Evolutionary conservation across 768 basidiomycete species (phyloP), one percentile per base, ranked within the genome.

Genomic region (Russula sp.): DNA sequence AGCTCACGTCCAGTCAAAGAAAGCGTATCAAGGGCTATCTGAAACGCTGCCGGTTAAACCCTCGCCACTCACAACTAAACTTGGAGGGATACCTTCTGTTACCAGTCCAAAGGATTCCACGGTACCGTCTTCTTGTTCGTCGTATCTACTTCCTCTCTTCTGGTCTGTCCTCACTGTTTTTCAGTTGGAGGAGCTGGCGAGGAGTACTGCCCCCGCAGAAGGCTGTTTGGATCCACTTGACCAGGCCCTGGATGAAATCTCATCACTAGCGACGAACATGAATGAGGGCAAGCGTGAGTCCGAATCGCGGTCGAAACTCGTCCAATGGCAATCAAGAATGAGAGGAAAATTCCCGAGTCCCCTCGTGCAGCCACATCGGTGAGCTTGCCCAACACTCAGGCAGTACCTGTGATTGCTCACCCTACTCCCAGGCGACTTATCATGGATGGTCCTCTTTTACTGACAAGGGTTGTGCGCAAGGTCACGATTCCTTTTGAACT

Each of bases 351-450:
- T 97, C 75, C 94, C 94, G 9, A 95, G 93, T 64, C 95, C 97
- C n/a, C 79, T 99, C 42, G 97, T 99, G 40, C 97, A 98, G 74
- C 97, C 97, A 9, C 97, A 99, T 77, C 86, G 92, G 90, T 92
- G 71, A 72, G 82, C 70, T 36, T 51, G 22, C 16, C 28, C n/a
- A 50, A 32, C 28, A 56, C 9, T 24, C 34, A 49, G 2, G 28
- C 26, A 22, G 38, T 16, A 11, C 30, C n/a, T 16, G 18, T 55
- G 62, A n/a, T 11, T 22, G 44, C 40, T 58, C 34, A 28, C 61
- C 36, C 36, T 50, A 67, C 67, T 66, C 57, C 13, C 65, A 93
- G 95, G 40, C 89, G 91, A 63, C 84, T 99, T 40, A 89, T 99
- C 62, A 90, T 96, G 86, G 95, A 98, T 71, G 97, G 96, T 13